phyloP scores from a whole-genome alignment of 1,139 yeast genomes.

The Yarrowia galli region DNA sequence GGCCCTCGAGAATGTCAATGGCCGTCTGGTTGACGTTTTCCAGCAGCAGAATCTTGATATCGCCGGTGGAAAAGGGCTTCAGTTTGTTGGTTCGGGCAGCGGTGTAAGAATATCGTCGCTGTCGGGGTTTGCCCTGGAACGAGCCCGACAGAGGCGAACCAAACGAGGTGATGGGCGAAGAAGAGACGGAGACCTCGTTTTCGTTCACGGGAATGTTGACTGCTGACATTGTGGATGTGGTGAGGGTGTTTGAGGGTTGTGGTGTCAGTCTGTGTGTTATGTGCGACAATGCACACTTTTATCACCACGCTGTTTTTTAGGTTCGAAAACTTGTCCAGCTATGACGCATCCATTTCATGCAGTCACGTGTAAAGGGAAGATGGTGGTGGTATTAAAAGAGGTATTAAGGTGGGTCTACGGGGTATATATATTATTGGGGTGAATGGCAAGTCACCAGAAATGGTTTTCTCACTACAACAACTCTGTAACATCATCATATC shows the following conservation, averaged over 20 bases:
- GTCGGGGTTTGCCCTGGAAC: constrained; percentile 35
- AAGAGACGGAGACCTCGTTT: constrained; percentile 33
- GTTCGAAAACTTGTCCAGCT: constrained; percentile 23
- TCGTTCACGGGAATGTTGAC: constrained; percentile 35
- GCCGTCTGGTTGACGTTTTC: constrained; percentile 97
- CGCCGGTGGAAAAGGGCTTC: constrained; percentile 91
- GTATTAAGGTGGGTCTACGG: no score
- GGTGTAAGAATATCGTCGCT: constrained; percentile 53
- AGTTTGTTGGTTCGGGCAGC: constrained; percentile 60
- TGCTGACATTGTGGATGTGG: constrained; percentile 9
- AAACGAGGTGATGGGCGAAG: constrained; percentile 38
- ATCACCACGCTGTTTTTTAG: constrained; percentile 9
- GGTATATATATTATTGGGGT: no score
- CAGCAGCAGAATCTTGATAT: constrained; percentile 84
- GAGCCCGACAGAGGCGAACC: constrained; percentile 40
- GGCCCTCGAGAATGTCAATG: constrained; percentile 77
- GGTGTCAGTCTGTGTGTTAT: background rate
- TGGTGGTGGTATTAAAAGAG: no score
- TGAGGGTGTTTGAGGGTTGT: background rate
- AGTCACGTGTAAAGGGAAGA: constrained; percentile 19
- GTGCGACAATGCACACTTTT: constrained; percentile 28
- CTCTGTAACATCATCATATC: no score
- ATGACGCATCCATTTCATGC: constrained; percentile 30
- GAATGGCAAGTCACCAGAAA: no score
- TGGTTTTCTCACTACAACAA: no score